These are phyloP conservation scores for Hyaloperonospora arabidopsidis DNA, from an alignment of 352 stramenopile genomes.

Conservation along the genomic window DNA sequence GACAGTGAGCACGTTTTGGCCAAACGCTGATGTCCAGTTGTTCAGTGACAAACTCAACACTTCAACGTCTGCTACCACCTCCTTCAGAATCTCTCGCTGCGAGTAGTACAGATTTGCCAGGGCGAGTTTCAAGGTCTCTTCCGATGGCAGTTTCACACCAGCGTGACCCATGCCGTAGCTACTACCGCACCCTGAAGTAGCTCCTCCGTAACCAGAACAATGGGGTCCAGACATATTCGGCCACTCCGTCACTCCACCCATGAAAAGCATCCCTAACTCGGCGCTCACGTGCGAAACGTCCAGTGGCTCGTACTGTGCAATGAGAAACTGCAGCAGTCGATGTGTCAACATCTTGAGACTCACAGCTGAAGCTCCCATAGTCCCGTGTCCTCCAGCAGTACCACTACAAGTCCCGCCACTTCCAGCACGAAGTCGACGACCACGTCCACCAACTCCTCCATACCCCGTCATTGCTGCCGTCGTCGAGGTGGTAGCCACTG, in stretches of 20 bases:
- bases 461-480: not conserved
- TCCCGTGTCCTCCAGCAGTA: not conserved
- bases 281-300: constrained; percentile 60
- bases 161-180: constrained; percentile 9
- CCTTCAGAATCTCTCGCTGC: constrained; percentile 71
- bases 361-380: not conserved
- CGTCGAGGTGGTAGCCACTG: constrained; percentile 1
- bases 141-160: constrained; percentile 38
- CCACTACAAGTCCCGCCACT: constrained; percentile 2
- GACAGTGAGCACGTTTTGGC: constrained; percentile 70
- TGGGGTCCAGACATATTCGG: constrained; percentile 13
- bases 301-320: constrained; percentile 67
- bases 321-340: constrained; percentile 63
- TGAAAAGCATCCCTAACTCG: constrained; percentile 53
- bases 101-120: constrained; percentile 74
- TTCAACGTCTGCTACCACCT: constrained; percentile 67
- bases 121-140: constrained; percentile 65
- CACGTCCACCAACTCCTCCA: constrained; percentile 1
- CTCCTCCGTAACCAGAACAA: constrained; percentile 17
- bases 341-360: constrained; percentile 27
- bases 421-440: constrained; percentile 25
- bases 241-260: constrained; percentile 33
- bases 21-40: constrained; percentile 76
- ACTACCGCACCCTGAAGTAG: constrained; percentile 11
- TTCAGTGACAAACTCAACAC: constrained; percentile 68